Percentiles rank a stretch among this genome's conserved stretches.
Evolutionary conservation across 371 early-diverging fungal genomes (phyloP).

Genomic region (Mucor irregularis): DNA sequence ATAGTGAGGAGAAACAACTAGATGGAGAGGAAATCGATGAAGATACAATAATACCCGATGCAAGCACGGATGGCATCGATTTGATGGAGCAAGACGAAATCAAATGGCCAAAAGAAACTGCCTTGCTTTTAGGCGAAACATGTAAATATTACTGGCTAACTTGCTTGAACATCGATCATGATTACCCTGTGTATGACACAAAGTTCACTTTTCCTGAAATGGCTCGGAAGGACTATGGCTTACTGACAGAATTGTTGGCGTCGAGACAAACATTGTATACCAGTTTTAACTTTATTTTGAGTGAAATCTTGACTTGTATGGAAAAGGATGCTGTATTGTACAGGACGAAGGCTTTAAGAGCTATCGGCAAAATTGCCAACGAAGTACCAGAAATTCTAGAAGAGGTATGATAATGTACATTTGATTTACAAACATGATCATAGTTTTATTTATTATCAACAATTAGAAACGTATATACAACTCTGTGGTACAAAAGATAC

Average conservation of each 20-base stretch:
- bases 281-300: constrained; percentile 68
- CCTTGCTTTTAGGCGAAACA: constrained; percentile 5
- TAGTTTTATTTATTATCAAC: background rate
- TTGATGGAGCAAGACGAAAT: constrained; percentile 3
- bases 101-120: constrained; percentile 22
- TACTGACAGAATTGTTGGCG: constrained; percentile 51
- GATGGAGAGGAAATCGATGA: constrained; percentile 1
- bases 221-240: constrained; percentile 24
- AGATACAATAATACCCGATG: background rate
- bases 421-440: background rate
- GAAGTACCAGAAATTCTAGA: constrained; percentile 67
- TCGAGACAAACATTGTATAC: constrained; percentile 63
- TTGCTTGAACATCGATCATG: constrained; percentile 7
- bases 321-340: constrained; percentile 68
- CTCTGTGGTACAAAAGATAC: constrained; percentile 73
- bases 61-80: background rate
- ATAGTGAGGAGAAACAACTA: background rate
- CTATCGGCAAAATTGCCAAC: constrained; percentile 70
- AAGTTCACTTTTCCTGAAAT: constrained; percentile 30
- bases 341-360: constrained; percentile 75
- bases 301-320: constrained; percentile 63
- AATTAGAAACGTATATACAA: constrained; percentile 58
- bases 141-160: constrained; percentile 29
- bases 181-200: background rate
- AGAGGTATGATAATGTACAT: too few relatives aligned